Evolutionary conservation across 768 basidiomycete species (phyloP), one percentile per base, ranked within the genome.

Genomic region (Podaxis sp.): DNA sequence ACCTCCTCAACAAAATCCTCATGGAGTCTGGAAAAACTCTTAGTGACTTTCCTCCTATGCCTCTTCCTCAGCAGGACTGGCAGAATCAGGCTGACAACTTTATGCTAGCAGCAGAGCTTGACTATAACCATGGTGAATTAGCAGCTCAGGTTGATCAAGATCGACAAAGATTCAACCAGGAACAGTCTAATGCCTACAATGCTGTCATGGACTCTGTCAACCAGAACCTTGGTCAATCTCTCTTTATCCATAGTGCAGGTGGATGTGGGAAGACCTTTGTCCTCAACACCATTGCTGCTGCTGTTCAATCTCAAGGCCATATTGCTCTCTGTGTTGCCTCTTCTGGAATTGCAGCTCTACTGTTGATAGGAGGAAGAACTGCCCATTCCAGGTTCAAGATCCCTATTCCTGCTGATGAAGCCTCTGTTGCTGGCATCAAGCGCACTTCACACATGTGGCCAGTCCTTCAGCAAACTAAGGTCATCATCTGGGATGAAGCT

Each of bases 251-350:
- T 65, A 78, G 79, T 52, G 69, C 76, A 49, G 80, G 75, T 36
- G 80, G 81, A 0, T 74, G 75, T 56, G 80, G 82, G 11, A 83
- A 83, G 57, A 82, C 81, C 0, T 83, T 76, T 69, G 63, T 80
- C 1, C 75, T 74, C 59, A 79, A 75, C 4, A 70, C 75, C 3
- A 64, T 80, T 47, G 72, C 74, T 64, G 46, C 68, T 40, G 43
- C 65, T 12, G 27, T 81, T 1, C 65, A 71, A 12, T 63, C 64
- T 11, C 49, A 69, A 12, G 71, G 71, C 0, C 36, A 66, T 33
- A 74, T 82, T 68, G 72, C 79, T 1, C 71, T 85, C 2, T 82
- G 78, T 76, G 79, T 80, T 13, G 78, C 81, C 12, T 84, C 82
- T 1, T 82, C 81, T 43, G 81, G 82, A 0, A 78, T 84, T 58